These are phyloP conservation scores for Apocynum venetum DNA, from an alignment of 257 asterid genomes.

Conservation along the genomic window DNA sequence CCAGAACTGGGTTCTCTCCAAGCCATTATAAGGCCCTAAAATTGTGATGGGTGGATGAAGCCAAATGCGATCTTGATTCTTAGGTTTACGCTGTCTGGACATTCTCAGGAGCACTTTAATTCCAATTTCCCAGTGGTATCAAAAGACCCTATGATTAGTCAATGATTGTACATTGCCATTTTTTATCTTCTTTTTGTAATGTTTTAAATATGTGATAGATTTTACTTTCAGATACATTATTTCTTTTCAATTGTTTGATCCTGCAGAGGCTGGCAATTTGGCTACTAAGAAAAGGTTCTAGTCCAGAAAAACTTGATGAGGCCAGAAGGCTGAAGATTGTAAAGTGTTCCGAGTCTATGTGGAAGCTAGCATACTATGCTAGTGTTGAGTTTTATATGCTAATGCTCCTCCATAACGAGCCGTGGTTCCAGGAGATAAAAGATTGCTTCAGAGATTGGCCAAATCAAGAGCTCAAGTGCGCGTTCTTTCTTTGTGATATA, in stretches of 20 bases:
- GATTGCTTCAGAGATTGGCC: slow-evolving; percentile 86
- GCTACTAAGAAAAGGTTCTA: slow-evolving; percentile 50
- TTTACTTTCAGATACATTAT: not conserved
- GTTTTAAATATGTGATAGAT: not conserved
- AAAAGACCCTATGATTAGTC: not conserved
- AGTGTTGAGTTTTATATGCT: slow-evolving; percentile 57
- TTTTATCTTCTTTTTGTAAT: not conserved
- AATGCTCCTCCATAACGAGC: slow-evolving; percentile 44
- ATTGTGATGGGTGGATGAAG: not conserved
- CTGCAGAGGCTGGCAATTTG: slow-evolving; percentile 69
- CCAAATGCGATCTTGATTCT: not conserved
- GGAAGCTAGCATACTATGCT: slow-evolving; percentile 86
- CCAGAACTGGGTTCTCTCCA: not conserved
- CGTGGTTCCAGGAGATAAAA: slow-evolving; percentile 68
- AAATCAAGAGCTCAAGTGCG: slow-evolving; percentile 57
- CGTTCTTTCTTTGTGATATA: not conserved
- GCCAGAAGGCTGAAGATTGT: slow-evolving; percentile 56
- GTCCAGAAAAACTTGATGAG: slow-evolving; percentile 39
- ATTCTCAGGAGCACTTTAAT: not conserved
- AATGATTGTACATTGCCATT: not conserved
- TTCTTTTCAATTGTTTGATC: slow-evolving; percentile 25
- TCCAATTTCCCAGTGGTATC: not conserved
- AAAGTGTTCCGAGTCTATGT: slow-evolving; percentile 93
- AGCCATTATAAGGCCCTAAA: not conserved
- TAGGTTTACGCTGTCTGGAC: not conserved